phyloP scores from a whole-genome alignment of 805 yeast genomes.

The Myxozyma geophila region DNA sequence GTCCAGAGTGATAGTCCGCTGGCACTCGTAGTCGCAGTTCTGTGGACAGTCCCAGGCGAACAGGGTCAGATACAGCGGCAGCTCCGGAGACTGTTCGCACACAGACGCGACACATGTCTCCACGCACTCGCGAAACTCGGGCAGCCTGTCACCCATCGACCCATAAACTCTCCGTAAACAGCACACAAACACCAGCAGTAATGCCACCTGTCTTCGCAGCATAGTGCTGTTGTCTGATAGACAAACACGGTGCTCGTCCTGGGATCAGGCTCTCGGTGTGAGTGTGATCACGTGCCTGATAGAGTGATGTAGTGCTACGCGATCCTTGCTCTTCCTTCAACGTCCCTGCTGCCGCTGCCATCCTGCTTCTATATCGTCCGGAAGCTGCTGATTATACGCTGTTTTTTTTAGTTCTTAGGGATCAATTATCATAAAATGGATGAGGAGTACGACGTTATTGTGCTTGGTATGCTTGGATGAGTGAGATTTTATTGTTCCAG shows the following conservation, averaged over 20 bases:
- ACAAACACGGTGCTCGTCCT: background rate
- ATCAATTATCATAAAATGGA: conserved; percentile 61
- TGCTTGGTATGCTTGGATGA: conserved; percentile 63
- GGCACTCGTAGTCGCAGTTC: conserved; percentile 94
- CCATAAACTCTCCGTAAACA: conserved; percentile 37
- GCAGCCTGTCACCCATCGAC: conserved; percentile 58
- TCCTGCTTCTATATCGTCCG: background rate
- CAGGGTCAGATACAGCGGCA: conserved; percentile 51
- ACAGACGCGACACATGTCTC: conserved; percentile 46
- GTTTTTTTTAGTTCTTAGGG: background rate
- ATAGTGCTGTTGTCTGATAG: background rate
- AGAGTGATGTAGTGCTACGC: background rate
- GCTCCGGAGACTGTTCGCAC: conserved; percentile 41
- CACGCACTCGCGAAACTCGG: conserved; percentile 55
- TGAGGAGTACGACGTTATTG: conserved; percentile 95
- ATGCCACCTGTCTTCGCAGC: background rate
- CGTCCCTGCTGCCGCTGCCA: background rate
- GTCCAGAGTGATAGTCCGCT: conserved; percentile 67
- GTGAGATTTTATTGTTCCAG: background rate
- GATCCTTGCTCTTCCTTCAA: background rate
- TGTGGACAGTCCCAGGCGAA: conserved; percentile 75
- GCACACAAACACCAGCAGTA: conserved; percentile 2
- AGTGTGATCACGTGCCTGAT: background rate
- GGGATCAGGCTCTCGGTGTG: background rate
- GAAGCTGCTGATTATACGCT: background rate